Base-by-base conservation (phyloP, 805 yeast species). In the Suhomyces canberraensis region DNA sequence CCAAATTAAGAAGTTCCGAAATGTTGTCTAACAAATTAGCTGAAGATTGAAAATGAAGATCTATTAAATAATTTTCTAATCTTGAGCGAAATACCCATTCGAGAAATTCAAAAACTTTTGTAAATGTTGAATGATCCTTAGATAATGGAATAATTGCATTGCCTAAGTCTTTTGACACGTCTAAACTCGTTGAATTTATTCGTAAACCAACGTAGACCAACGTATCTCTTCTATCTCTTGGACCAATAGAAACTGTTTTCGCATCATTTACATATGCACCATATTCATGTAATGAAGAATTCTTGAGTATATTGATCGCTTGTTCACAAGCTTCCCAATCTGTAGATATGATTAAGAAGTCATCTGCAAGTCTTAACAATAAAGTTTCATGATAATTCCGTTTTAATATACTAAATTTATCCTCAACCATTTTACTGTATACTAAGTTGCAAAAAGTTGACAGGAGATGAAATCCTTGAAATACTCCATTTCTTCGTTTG, bases 381-480 rank as follows among this genome's bases (percentile, higher is more conserved):
- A 71, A 40, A 11, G 72, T 58, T 2, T 47, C 39, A 2, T 57
- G 48, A 4, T 47, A 40, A 3, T 43, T 34, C 1, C 42, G 20
- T 7, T 29, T 11, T 16, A 54, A 24, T 26, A 52, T 50, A 6
- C 45, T 33, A 36, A 65, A 53, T 11, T 51, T 45, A 16, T 66
- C 62, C 19, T 68, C 65, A 8, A 84, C 71, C 20, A 90, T 52
- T 1, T 71, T 66, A 49, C 84, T 88, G 48, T 84, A 83, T 0
- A 85, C 73, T 1, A 88, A 45, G 44, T 88, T 86, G 44, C 95
- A 88, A 24, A 90, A 67, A 4, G 80, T 64, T 1, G 84, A 74
- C 39, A 95, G 91, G 3, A 89, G 56, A 1, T 81, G 79, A 6
- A 87, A 76, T 0, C 98, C 98, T 61, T 90, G 98, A 36, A 82